phyloP scores from a whole-genome alignment of 257 asterid genomes.

The Sherardia arvensis region DNA sequence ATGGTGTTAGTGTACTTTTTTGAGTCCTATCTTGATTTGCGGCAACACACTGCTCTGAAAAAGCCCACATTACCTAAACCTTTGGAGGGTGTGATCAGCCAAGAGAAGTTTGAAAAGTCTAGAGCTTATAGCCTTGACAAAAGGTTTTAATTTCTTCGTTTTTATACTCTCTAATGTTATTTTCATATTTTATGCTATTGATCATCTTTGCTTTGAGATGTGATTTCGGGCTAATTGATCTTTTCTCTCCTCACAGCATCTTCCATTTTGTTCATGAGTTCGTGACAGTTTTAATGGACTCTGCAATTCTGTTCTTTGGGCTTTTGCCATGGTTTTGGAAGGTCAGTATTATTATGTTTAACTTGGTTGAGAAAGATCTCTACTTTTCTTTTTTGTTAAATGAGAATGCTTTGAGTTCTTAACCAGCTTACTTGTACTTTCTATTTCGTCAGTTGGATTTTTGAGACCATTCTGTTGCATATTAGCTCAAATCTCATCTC shows the following conservation, averaged over 20 bases:
- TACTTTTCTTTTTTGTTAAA: neutral
- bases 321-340: constrained; percentile 96
- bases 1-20: constrained; percentile 76
- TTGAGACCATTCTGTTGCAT: constrained; percentile 1
- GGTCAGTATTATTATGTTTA: constrained; percentile 33
- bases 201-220: neutral
- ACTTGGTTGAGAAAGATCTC: neutral
- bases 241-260: constrained; percentile 34
- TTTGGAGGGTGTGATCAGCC: constrained; percentile 80
- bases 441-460: neutral
- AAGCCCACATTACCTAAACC: constrained; percentile 79
- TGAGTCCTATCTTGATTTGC: constrained; percentile 77
- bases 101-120: constrained; percentile 87
- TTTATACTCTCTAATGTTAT: neutral
- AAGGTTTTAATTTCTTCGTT: constrained; percentile 39
- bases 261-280: constrained; percentile 83
- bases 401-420: neutral
- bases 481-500: neutral
- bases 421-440: neutral
- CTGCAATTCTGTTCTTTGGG: constrained; percentile 68
- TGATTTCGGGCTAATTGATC: constrained; percentile 9
- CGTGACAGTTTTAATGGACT: constrained; percentile 73
- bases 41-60: constrained; percentile 86
- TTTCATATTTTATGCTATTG: neutral
- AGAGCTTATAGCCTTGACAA: constrained; percentile 94